These are phyloP conservation scores for Telopea speciosissima DNA, from an alignment of 177 flowering plant genomes.

Conservation along the genomic window DNA sequence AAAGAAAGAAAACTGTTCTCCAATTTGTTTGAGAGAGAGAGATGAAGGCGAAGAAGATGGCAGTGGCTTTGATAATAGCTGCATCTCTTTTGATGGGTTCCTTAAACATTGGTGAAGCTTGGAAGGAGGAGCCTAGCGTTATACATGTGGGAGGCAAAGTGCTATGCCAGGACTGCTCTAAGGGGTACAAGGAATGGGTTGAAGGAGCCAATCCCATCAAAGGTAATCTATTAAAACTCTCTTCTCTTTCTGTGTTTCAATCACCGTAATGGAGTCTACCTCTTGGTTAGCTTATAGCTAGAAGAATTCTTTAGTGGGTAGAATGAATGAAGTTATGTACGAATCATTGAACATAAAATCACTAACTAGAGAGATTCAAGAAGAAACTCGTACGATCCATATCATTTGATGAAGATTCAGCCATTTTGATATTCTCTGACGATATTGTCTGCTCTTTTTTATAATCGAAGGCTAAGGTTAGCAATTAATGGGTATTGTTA, in stretches of 20 bases:
- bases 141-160: slow-evolving; percentile 65
- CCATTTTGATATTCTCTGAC: too few relatives aligned
- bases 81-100: slow-evolving; percentile 22
- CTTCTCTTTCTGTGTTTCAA: too few relatives aligned
- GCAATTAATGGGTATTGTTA: too few relatives aligned
- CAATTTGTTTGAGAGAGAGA: slow-evolving; percentile 11
- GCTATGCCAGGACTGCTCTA: slow-evolving; percentile 77
- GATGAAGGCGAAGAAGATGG: slow-evolving; percentile 14
- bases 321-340: too few relatives aligned
- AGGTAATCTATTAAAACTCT: slow-evolving; percentile 43
- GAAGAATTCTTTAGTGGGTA: too few relatives aligned
- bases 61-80: slow-evolving; percentile 10
- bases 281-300: background rate
- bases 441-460: too few relatives aligned
- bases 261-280: background rate
- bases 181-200: slow-evolving; percentile 59
- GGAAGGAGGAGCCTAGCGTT: slow-evolving; percentile 15
- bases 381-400: too few relatives aligned
- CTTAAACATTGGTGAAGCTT: slow-evolving; percentile 16
- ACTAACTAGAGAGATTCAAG: too few relatives aligned
- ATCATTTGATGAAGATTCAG: too few relatives aligned
- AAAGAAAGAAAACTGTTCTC: background rate
- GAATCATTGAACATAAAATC: too few relatives aligned
- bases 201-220: slow-evolving; percentile 49
- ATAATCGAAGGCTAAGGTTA: too few relatives aligned